phyloP scores from a whole-genome alignment of 1,284 basidiomycete genomes.

The Moniliophthora roreri region DNA sequence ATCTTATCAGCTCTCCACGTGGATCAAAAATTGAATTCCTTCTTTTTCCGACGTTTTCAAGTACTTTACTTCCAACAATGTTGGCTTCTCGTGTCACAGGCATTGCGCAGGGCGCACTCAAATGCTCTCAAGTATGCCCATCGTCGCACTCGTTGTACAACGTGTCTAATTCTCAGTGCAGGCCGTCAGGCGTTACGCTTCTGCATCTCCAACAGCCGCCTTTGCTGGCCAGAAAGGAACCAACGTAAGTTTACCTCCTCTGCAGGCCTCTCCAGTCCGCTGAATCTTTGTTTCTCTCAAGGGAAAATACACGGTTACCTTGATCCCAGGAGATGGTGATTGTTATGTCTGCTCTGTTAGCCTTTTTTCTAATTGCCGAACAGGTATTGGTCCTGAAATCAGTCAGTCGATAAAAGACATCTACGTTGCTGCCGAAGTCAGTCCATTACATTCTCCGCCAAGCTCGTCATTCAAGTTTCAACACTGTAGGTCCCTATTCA shows the following conservation, averaged over 20 bases:
- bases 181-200: conserved; percentile 64
- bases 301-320: conserved; percentile 95
- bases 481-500: conserved; percentile 81
- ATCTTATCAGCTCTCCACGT: neutral
- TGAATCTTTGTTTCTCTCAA: conserved; percentile 30
- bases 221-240: conserved; percentile 87
- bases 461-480: neutral
- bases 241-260: conserved; percentile 57
- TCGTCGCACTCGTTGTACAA: neutral
- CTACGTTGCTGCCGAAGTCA: conserved; percentile 83
- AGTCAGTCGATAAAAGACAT: conserved; percentile 95
- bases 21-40: conserved; percentile 7
- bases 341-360: conserved; percentile 29
- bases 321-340: conserved; percentile 89
- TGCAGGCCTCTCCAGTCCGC: neutral
- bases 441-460: conserved; percentile 19
- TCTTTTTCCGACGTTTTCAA: conserved; percentile 16
- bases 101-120: conserved; percentile 51
- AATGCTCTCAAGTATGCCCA: conserved; percentile 41
- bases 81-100: conserved; percentile 54
- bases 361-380: conserved; percentile 20
- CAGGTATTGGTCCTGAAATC: conserved; percentile 98
- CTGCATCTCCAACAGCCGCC: conserved; percentile 76
- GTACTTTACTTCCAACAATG: conserved; percentile 37
- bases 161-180: conserved; percentile 25